These are phyloP conservation scores for Phytophthora foliorum DNA, from an alignment of 352 stramenopile species.

Conservation along the genomic window DNA sequence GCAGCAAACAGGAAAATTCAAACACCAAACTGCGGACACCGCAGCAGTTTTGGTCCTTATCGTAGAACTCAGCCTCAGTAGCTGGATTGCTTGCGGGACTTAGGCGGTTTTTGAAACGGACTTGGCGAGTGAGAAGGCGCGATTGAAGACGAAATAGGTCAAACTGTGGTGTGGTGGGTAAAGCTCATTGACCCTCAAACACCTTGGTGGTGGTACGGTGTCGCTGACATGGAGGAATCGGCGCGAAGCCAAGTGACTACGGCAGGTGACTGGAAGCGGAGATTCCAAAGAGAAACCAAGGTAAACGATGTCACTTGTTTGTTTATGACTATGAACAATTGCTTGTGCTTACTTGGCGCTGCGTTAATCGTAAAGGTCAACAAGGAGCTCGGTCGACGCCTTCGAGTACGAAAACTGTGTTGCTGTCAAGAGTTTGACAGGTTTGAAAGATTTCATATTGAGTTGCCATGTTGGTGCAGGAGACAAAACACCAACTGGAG, in stretches of 20 bases:
- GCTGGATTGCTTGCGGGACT: neutral
- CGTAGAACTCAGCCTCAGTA: neutral
- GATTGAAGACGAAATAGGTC: constrained; percentile 29
- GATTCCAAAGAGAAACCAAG: constrained; percentile 75
- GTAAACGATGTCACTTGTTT: constrained; percentile 27
- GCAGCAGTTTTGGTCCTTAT: constrained; percentile 13
- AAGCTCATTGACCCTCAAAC: neutral
- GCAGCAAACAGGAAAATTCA: constrained; percentile 18
- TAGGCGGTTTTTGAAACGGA: constrained; percentile 39
- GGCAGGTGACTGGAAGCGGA: constrained; percentile 67
- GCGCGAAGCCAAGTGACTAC: constrained; percentile 9
- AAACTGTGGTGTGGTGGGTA: neutral
- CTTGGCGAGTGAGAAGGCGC: constrained; percentile 32
- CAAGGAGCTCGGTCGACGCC: constrained; percentile 69
- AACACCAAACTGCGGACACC: neutral
- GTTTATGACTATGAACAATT: neutral
- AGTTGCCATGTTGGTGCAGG: constrained; percentile 32
- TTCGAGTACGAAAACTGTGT: constrained; percentile 50
- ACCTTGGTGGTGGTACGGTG: neutral
- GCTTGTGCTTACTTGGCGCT: constrained; percentile 3
- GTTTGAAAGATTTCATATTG: neutral
- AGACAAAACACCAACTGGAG: constrained; percentile 57
- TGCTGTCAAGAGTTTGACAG: neutral
- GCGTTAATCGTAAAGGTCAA: constrained; percentile 60
- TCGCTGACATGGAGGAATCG: constrained; percentile 22